Evolutionary conservation across 2,329 filamentous ascomycete genomes (phyloP), one percentile per base, ranked within the genome.

Genomic region (Stagonosporopsis tanaceti): DNA sequence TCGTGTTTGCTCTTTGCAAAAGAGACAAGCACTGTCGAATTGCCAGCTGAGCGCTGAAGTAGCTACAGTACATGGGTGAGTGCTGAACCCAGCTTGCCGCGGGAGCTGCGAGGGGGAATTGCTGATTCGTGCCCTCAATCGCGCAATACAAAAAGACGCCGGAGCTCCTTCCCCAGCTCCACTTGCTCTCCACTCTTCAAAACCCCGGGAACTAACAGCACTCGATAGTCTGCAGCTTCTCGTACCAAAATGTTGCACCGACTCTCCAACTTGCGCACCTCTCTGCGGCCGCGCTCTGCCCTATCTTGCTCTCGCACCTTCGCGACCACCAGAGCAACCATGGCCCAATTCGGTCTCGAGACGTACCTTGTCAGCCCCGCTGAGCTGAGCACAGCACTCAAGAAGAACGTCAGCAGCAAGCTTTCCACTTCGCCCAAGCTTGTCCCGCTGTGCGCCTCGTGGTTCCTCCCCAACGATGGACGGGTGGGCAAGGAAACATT

Each of bases 381-480:
- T 60, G 89, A 97, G 78, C 88, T 98, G 55, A 79, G 89, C 72
- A 86, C 90, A 64, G 93, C 93, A 48, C 84, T 99, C 48, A 89
- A 90, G 77, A 90, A 89, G 79, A 96, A 94, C 76, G 85, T 92
- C 3, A 85, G 89, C 12, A 90, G 89, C 50, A 87, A 89, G 61
- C 90, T 94, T 68, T 92, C 91, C 59, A 90, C 91, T 40, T 87
- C 92, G 12, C 90, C 94, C 1, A 88, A 91, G 65, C 89, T 96
- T 40, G 88, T 99, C 51, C 91, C 95, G 2, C 84, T 99, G 39
- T 97, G 93, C 78, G 95, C 93, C 44, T 86, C 92, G 24, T 99
- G 95, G 95, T 99, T 97, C 74, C 86, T 99, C 62, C 95, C 95
- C 62, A 98, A 97, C 76, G 94, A 97, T 64, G 86, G 86, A 51